phyloP scores from a whole-genome alignment of 768 basidiomycete species.

The Suillus variegatus region DNA sequence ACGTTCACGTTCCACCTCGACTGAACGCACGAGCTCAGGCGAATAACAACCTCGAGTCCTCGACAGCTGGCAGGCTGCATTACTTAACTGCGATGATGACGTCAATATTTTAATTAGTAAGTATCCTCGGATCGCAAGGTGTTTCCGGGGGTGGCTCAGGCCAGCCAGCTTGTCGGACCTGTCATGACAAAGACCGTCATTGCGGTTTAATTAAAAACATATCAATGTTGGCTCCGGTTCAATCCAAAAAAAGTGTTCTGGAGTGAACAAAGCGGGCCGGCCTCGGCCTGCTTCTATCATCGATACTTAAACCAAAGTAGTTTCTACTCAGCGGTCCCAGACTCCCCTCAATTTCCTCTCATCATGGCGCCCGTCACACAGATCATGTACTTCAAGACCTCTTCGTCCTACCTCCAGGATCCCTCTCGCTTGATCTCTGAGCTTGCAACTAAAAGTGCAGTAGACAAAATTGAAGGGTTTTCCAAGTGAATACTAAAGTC shows the following conservation, averaged over 20 bases:
- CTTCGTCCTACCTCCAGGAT: conserved; percentile 18
- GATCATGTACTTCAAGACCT: conserved; percentile 28
- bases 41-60: too few species aligned
- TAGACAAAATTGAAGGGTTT: conserved; percentile 19
- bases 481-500: conserved; percentile 15
- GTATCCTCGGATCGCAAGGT: too few species aligned
- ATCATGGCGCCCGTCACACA: conserved; percentile 27
- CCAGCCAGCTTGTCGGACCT: too few species aligned
- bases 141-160: too few species aligned
- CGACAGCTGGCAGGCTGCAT: too few species aligned
- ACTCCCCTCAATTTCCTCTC: not conserved
- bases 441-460: conserved; percentile 10
- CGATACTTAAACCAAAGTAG: not conserved
- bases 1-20: too few species aligned
- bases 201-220: not conserved
- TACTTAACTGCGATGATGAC: too few species aligned
- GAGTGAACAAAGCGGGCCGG: not conserved
- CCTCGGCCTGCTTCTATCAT: conserved; percentile 11
- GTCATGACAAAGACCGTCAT: too few species aligned
- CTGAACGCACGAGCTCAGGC: too few species aligned
- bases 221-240: not conserved
- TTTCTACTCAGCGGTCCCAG: not conserved
- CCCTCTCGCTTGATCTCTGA: conserved; percentile 20
- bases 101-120: too few species aligned
- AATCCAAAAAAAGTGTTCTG: not conserved